These are phyloP conservation scores for Prototheca wickerhamii DNA, from an alignment of 163 green algal species.

Conservation along the genomic window DNA sequence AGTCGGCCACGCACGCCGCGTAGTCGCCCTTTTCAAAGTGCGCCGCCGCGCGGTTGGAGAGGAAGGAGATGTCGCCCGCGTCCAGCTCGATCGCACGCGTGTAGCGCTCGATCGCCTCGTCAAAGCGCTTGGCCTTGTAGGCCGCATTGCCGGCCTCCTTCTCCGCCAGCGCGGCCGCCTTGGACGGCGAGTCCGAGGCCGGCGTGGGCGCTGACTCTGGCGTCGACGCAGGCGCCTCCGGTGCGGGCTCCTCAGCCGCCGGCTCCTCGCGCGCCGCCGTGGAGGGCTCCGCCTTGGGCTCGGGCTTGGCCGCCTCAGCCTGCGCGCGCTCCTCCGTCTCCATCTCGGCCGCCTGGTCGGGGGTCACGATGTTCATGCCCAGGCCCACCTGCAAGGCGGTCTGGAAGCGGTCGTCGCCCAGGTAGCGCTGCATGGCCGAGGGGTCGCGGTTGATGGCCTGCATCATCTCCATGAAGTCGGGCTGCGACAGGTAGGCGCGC, in stretches of 20 bases:
- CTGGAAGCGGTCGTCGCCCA: conserved; percentile 77
- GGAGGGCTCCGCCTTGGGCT: conserved; percentile 5
- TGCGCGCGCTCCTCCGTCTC: conserved; percentile 16
- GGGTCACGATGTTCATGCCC: conserved; percentile 43
- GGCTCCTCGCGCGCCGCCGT: neutral
- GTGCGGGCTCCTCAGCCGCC: neutral
- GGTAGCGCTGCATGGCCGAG: conserved; percentile 53
- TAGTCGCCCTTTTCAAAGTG: conserved; percentile 83
- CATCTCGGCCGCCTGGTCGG: neutral
- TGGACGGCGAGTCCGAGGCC: conserved; percentile 25
- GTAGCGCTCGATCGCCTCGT: conserved; percentile 82
- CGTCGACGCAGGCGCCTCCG: neutral
- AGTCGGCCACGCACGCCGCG: conserved; percentile 78
- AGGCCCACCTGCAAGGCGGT: conserved; percentile 59
- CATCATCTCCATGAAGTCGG: conserved; percentile 86
- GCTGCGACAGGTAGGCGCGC: conserved; percentile 54
- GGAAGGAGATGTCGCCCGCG: conserved; percentile 84
- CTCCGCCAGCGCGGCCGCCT: conserved; percentile 59
- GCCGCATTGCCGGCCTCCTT: conserved; percentile 84
- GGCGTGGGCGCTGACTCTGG: conserved; percentile 29
- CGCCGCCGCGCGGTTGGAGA: conserved; percentile 88
- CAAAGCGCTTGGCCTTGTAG: conserved; percentile 92
- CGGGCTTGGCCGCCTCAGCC: conserved; percentile 12
- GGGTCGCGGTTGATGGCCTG: conserved; percentile 66
- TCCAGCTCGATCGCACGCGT: conserved; percentile 79